phyloP scores from a whole-genome alignment of 257 asterid genomes.

The Solanum rostratum region DNA sequence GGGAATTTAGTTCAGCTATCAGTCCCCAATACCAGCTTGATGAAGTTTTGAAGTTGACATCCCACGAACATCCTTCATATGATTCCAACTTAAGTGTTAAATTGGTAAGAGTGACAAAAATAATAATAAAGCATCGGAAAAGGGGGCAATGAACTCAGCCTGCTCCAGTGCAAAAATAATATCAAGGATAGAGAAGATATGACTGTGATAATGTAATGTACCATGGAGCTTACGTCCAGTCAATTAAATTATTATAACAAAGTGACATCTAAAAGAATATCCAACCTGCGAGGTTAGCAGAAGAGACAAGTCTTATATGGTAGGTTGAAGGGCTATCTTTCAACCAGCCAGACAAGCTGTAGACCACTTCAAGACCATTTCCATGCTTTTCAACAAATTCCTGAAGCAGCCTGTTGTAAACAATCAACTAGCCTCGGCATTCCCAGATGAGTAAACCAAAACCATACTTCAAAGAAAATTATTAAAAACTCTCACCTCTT shows the following conservation, averaged over 20 bases:
- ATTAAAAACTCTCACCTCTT: conserved; percentile 44
- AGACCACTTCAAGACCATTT: conserved; percentile 52
- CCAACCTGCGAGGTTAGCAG: conserved; percentile 64
- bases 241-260: neutral
- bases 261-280: neutral
- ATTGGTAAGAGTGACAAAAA: neutral
- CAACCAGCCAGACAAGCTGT: conserved; percentile 78
- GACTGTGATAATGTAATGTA: neutral
- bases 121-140: too few relatives aligned
- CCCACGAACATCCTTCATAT: neutral
- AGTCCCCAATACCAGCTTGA: neutral
- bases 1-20: neutral
- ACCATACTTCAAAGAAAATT: neutral
- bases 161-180: neutral
- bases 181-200: neutral
- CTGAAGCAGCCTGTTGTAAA: conserved; percentile 53
- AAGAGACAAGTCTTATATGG: conserved; percentile 62
- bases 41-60: neutral
- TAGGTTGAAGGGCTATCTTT: conserved; percentile 54
- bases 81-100: neutral
- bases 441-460: neutral
- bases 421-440: neutral
- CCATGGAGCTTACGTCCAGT: neutral
- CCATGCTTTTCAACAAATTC: conserved; percentile 70
- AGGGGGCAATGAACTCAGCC: neutral